Evolutionary conservation across 805 yeast genomes (phyloP).

Genomic region (Nematodospora valgi): DNA sequence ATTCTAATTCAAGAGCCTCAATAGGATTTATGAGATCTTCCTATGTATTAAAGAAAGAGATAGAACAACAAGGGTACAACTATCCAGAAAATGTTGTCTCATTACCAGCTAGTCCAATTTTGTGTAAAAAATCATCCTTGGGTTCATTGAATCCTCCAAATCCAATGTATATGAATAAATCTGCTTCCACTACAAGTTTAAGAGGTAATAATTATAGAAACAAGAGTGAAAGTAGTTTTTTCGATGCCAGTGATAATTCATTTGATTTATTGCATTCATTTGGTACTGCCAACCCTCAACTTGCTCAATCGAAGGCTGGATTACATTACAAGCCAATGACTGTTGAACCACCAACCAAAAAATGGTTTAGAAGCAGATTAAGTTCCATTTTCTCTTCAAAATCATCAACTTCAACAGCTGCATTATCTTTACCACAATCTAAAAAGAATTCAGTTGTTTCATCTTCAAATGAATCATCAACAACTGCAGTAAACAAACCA

Average conservation of each 20-base stretch:
- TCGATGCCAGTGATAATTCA: constrained; percentile 20
- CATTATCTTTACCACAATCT: not conserved
- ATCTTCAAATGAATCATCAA: not conserved
- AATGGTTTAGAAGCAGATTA: constrained; percentile 5
- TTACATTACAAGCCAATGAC: constrained; percentile 4
- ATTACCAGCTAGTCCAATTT: constrained; percentile 1
- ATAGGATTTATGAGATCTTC: constrained; percentile 43
- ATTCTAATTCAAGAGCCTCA: constrained; percentile 26
- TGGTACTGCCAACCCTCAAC: constrained; percentile 1
- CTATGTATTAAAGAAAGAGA: constrained; percentile 40
- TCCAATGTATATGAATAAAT: constrained; percentile 2
- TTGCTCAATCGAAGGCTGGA: not conserved
- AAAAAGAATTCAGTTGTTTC: not conserved
- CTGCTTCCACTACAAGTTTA: constrained; percentile 1
- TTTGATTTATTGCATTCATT: constrained; percentile 24
- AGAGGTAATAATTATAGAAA: not conserved
- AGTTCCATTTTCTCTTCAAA: constrained; percentile 4
- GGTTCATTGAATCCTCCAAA: constrained; percentile 3
- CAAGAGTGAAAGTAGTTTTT: too few relatives aligned
- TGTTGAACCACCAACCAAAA: constrained; percentile 6
- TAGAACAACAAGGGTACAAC: constrained; percentile 30
- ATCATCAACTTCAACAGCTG: constrained; percentile 3
- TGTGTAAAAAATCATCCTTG: constrained; percentile 2
- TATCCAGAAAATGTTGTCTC: constrained; percentile 28
- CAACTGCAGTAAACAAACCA: constrained; percentile 1